Base-by-base conservation (phyloP, 768 basidiomycete genomes). In the Thelephora ganbajun region DNA sequence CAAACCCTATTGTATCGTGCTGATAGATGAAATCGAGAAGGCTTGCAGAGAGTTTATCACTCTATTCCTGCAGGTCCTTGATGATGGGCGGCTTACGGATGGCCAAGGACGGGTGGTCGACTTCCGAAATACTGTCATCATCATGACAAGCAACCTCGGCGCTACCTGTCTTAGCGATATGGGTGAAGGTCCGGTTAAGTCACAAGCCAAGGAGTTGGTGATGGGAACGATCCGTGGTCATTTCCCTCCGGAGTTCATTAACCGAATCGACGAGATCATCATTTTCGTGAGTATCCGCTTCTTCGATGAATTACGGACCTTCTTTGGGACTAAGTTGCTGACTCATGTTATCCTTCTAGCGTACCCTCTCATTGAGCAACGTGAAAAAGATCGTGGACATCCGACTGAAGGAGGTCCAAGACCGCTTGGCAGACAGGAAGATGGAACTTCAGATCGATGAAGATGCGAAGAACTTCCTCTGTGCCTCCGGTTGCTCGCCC, bases 81-180 rank as follows among this genome's bases (percentile, higher is more conserved):
- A 96, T 54, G 92, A 94, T 53, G 92, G 92, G 9, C 79, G 86
- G 39, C 70, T 94, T 53, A 94, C 92, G 18, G 91, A 94, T 55
- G 85, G 90, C 6, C 90, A 93, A 64, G 91, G 91, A n/a, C 79
- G 85, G 51, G 69, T 88, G 36, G 77, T 88, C 16, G 83, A 88
- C 63, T 91, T 90, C 72, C 72, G 80, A 49, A 93, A 92, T 60
- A 88, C 89, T 1, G 86, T 94, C 58, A 89, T 94, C 61, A 85
- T 92, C 63, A 85, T 94, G 79, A 94, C 92, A 3, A 90, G 87
- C 44, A 97, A 97, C 60, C 72, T 94, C 16, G 92, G 88, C 39
- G 83, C 86, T 5, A 69, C 71, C 18, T 84, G 74, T 64, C 69
- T 89, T 43, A 77, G 83, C 48, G 87, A 88, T 44, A 74, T 83